Evolutionary conservation across 1,284 basidiomycete genomes (phyloP), one percentile per base, ranked within the genome.

Genomic region (Cryptococcus neoformans): DNA sequence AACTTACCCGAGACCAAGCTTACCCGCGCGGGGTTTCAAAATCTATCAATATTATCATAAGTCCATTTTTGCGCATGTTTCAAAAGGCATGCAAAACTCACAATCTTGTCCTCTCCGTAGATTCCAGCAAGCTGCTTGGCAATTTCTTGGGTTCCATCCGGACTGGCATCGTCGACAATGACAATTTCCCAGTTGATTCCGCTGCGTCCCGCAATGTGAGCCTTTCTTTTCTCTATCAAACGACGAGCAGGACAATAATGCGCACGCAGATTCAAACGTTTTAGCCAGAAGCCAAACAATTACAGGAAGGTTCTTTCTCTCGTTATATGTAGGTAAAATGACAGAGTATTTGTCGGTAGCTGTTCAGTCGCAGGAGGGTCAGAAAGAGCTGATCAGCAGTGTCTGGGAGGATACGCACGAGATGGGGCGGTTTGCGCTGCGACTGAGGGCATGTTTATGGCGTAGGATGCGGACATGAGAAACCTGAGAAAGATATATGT

Each of bases 291-390:
- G 79, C 88, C 89, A 93, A 28, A 90, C 75, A 60, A 94, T 88
- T 53, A 94, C 83, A 0, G 92, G 92, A 17, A 95, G 78, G 72
- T 95, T 94, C 79, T 89, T 90, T 67, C 92, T 85, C 75, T 94
- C 92, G 73, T 94, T 93, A 78, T 94, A 95, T 2, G 91, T 94
- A 44, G 92, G 92, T 10, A 94, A 81, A 68, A 94, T 93, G 63
- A 94, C 90, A 52, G 87, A 89, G 75, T 90, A 91, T 76, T 87
- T 90, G 66, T 78, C 71, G 44, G 63, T 55, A 37, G 62, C 69
- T 73, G 51, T 41, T 12, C 14, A 9, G 12, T 38, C 14, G 46
- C 7, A 7, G 14, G n/a, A 12, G 17, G 11, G 17, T 40, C 38
- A 41, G 40, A 14, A 21, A 12, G 16, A 21, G 10, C 14, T 35